phyloP scores from a whole-genome alignment of 2,329 filamentous ascomycete genomes.

The Hymenoscyphus linearis region DNA sequence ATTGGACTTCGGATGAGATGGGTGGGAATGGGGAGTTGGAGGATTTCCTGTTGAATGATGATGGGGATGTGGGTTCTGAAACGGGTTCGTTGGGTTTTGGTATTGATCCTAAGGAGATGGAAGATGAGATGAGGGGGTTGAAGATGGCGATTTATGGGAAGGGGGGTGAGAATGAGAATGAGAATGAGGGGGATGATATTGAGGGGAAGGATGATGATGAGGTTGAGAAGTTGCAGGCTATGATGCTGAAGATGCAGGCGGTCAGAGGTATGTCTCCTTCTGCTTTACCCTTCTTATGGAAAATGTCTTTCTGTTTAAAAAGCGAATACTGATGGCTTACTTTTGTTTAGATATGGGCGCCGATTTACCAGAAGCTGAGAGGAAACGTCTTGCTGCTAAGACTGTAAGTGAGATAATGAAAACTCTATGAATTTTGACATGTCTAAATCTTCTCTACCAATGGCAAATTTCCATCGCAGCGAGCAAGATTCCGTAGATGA shows the following conservation, averaged over 20 bases:
- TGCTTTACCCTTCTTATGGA: not conserved
- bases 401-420: constrained; percentile 62
- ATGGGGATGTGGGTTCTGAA: constrained; percentile 25
- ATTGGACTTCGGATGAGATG: constrained; percentile 47
- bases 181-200: constrained; percentile 29
- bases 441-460: not conserved
- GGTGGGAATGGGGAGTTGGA: constrained; percentile 33
- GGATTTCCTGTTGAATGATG: constrained; percentile 34
- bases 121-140: constrained; percentile 35
- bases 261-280: constrained; percentile 34
- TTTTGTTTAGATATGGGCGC: constrained; percentile 48
- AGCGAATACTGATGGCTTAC: no score
- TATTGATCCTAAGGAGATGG: constrained; percentile 33
- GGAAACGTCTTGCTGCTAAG: constrained; percentile 53
- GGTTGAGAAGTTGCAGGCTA: constrained; percentile 53
- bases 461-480: not conserved
- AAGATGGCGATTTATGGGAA: constrained; percentile 33
- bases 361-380: constrained; percentile 55
- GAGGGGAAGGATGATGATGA: constrained; percentile 34
- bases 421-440: constrained; percentile 18
- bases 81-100: constrained; percentile 27
- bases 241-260: constrained; percentile 61
- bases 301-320: no score
- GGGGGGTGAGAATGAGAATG: no score
- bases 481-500: no score